These are phyloP conservation scores for Nemania serpens DNA, from an alignment of 2,329 filamentous ascomycete genomes.

Conservation along the genomic window DNA sequence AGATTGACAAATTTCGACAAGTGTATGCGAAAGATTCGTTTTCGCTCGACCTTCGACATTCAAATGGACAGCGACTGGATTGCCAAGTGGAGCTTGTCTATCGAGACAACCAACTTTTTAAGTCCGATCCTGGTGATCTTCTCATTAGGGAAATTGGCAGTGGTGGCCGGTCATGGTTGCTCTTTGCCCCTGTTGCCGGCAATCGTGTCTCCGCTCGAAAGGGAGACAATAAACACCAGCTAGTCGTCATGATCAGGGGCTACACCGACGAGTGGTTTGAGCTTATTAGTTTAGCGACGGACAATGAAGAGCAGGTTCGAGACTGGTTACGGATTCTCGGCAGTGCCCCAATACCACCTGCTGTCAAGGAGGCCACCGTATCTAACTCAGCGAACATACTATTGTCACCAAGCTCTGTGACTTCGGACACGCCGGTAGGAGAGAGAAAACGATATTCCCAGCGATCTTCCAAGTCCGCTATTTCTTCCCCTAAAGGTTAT, in stretches of 20 bases:
- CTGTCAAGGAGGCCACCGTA: constrained; percentile 43
- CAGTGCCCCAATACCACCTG: constrained; percentile 54
- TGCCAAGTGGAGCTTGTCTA: constrained; percentile 88
- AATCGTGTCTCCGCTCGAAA: constrained; percentile 77
- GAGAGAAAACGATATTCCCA: constrained; percentile 41
- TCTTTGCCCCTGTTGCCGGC: constrained; percentile 86
- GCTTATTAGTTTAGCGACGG: constrained; percentile 74
- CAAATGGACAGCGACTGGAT: constrained; percentile 85
- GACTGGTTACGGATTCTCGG: constrained; percentile 89
- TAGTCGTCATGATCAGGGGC: constrained; percentile 87
- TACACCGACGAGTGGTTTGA: constrained; percentile 79
- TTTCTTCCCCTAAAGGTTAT: constrained; percentile 40
- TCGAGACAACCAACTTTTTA: constrained; percentile 75
- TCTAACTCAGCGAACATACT: constrained; percentile 33
- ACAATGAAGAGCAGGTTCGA: constrained; percentile 74
- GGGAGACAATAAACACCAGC: constrained; percentile 70
- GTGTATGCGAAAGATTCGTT: constrained; percentile 92
- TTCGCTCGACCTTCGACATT: constrained; percentile 81
- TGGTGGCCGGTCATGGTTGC: constrained; percentile 73
- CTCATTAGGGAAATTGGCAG: constrained; percentile 89
- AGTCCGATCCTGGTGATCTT: constrained; percentile 76
- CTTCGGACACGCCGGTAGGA: constrained; percentile 47
- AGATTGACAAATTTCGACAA: constrained; percentile 76
- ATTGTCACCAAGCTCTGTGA: constrained; percentile 32
- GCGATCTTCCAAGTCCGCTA: constrained; percentile 31